A percentile compares a stretch with the other conserved stretches of the same genome.
Evolutionary conservation across 805 yeast species (phyloP).

Genomic region (Suhomyces tanzawaensis): DNA sequence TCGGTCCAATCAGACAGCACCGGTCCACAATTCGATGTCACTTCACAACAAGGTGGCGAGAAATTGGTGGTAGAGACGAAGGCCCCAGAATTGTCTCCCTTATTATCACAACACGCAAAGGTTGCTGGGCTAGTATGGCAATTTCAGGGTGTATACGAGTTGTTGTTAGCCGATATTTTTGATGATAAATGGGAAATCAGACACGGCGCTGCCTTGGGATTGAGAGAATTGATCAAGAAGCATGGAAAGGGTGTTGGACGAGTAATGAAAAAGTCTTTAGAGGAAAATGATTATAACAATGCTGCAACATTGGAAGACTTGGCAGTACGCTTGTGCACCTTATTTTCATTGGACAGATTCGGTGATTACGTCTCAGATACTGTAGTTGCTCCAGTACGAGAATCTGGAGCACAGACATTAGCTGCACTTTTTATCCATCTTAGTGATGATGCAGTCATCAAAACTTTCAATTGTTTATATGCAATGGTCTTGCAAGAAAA

Average conservation of each 20-base stretch:
- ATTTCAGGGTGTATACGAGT: slow-evolving; percentile 87
- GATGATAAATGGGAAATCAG: slow-evolving; percentile 90
- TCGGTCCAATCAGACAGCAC: slow-evolving; percentile 2
- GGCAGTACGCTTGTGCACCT: slow-evolving; percentile 77
- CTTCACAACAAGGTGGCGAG: slow-evolving; percentile 76
- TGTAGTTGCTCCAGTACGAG: slow-evolving; percentile 97
- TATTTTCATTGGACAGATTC: slow-evolving; percentile 90
- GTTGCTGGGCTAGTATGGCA: slow-evolving; percentile 85
- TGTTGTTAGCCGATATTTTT: slow-evolving; percentile 73
- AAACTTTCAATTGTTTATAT: slow-evolving; percentile 64
- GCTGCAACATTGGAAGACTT: slow-evolving; percentile 77
- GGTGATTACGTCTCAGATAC: slow-evolving; percentile 97
- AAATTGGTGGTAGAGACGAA: slow-evolving; percentile 83
- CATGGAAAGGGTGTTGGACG: slow-evolving; percentile 89
- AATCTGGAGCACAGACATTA: slow-evolving; percentile 90
- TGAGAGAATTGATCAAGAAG: slow-evolving; percentile 77
- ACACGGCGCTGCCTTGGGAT: slow-evolving; percentile 92
- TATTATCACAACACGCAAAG: slow-evolving; percentile 66
- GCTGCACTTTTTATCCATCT: slow-evolving; percentile 86
- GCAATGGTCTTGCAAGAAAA: slow-evolving; percentile 67
- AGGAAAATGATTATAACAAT: slow-evolving; percentile 67
- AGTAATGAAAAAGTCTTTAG: slow-evolving; percentile 55
- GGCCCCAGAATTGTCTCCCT: slow-evolving; percentile 60
- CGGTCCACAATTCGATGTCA: slow-evolving; percentile 53
- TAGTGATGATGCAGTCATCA: slow-evolving; percentile 53